phyloP scores from a whole-genome alignment of 2,329 filamentous ascomycete species.

The Zasmidium cellare region DNA sequence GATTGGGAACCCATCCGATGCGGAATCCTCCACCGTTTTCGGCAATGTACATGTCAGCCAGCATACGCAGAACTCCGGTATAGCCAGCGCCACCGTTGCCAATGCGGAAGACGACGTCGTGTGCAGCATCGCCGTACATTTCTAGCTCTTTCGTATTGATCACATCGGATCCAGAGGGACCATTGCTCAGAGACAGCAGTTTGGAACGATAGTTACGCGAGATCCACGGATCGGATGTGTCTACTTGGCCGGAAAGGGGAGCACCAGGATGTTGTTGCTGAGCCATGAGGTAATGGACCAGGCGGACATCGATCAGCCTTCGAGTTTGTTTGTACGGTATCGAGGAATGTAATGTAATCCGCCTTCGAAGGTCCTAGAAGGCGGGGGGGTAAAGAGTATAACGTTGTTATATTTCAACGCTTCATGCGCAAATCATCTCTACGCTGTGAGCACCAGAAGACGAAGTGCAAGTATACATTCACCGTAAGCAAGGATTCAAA shows the following conservation, averaged over 20 bases:
- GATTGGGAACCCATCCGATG: slow-evolving; percentile 27
- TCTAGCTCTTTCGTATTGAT: slow-evolving; percentile 13
- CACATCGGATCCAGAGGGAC: slow-evolving; percentile 5
- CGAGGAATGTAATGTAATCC: too few species aligned
- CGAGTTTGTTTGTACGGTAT: too few species aligned
- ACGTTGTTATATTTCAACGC: too few species aligned
- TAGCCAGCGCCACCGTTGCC: slow-evolving; percentile 29
- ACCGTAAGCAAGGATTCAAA: not conserved
- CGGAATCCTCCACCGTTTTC: slow-evolving; percentile 14
- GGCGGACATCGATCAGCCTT: too few species aligned
- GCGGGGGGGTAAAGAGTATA: too few species aligned
- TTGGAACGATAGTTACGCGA: slow-evolving; percentile 12
- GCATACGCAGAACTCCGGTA: slow-evolving; percentile 20
- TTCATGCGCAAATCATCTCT: not conserved
- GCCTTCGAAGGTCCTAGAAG: too few species aligned
- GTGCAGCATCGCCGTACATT: slow-evolving; percentile 17
- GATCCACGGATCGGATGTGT: slow-evolving; percentile 13
- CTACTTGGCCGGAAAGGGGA: not conserved
- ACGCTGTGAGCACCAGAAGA: not conserved
- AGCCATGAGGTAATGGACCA: not conserved
- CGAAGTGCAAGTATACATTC: not conserved
- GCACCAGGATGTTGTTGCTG: too few species aligned
- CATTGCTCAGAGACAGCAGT: slow-evolving; percentile 7
- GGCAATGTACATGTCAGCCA: slow-evolving; percentile 19
- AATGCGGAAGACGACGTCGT: slow-evolving; percentile 22